Conservation (phyloP, 495 filamentous ascomycete species). For the Neurospora cerealis region DNA sequence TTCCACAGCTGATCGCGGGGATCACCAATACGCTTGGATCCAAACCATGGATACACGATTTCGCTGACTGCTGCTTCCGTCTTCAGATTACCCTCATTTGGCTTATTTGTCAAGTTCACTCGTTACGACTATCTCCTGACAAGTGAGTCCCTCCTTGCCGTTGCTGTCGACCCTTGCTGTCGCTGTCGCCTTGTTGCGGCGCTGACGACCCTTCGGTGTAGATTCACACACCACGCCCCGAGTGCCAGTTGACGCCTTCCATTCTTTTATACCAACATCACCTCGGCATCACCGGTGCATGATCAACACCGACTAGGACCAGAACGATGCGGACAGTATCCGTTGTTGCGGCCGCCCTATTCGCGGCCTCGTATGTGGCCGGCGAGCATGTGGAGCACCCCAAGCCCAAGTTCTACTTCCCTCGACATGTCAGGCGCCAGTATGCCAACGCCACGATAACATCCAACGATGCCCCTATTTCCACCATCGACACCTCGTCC, state of each 20-base stretch:
- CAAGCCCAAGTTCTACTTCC: constrained; percentile 49
- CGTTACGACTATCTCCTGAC: constrained; percentile 46
- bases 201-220: constrained; percentile 16
- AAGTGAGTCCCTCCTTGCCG: constrained; percentile 24
- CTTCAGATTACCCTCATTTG: constrained; percentile 47
- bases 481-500: constrained; percentile 2
- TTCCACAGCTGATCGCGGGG: constrained; percentile 17
- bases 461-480: constrained; percentile 9
- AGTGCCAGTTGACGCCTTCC: constrained; percentile 1
- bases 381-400: constrained; percentile 24
- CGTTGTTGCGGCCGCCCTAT: constrained; percentile 40
- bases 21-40: constrained; percentile 25
- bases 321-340: constrained; percentile 39
- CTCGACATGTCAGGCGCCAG: constrained; percentile 48
- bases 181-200: constrained; percentile 1
- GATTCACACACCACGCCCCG: constrained; percentile 12
- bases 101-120: constrained; percentile 54
- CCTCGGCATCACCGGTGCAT: constrained; percentile 6
- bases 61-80: constrained; percentile 17
- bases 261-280: constrained; percentile 11
- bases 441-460: constrained; percentile 40
- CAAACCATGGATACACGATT: not conserved
- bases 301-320: constrained; percentile 10
- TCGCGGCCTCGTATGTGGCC: constrained; percentile 40
- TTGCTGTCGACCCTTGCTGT: constrained; percentile 7